phyloP scores from a whole-genome alignment of 768 basidiomycete species.

The Boletus pseudopeckii region DNA sequence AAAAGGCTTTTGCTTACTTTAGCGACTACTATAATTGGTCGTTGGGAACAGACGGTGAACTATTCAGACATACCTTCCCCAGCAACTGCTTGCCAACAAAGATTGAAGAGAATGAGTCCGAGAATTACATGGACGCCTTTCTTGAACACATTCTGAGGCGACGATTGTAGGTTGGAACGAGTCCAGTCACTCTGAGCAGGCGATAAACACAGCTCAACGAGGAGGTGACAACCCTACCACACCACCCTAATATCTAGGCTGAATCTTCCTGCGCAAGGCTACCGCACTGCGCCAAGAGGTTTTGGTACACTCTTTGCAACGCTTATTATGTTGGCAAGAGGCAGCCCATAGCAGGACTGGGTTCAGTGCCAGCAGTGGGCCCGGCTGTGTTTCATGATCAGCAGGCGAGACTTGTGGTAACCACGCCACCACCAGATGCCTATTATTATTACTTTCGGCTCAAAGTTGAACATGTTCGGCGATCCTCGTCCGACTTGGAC shows the following conservation, averaged over 20 bases:
- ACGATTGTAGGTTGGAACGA: too few relatives aligned
- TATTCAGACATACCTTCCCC: too few relatives aligned
- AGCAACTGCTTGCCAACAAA: too few relatives aligned
- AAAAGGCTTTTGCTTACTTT: too few relatives aligned
- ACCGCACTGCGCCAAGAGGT: not conserved
- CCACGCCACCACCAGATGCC: not conserved
- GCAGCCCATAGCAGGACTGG: not conserved
- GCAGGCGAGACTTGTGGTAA: not conserved
- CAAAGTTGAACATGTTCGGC: constrained; percentile 16
- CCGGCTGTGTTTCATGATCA: not conserved
- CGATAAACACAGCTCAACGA: not conserved
- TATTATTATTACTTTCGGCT: not conserved
- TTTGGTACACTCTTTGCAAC: not conserved
- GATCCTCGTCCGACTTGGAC: not conserved
- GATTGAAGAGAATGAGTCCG: not conserved
- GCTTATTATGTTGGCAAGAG: not conserved
- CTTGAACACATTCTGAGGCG: too few relatives aligned
- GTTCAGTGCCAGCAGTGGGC: too few relatives aligned
- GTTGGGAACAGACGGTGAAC: not conserved
- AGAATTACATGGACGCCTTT: too few relatives aligned
- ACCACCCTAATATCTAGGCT: not conserved
- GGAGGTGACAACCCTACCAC: not conserved
- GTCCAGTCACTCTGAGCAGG: not conserved
- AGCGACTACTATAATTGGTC: not conserved
- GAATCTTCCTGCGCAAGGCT: not conserved